phyloP scores from a whole-genome alignment of 1,139 yeast genomes.

The Spathaspora sp. region DNA sequence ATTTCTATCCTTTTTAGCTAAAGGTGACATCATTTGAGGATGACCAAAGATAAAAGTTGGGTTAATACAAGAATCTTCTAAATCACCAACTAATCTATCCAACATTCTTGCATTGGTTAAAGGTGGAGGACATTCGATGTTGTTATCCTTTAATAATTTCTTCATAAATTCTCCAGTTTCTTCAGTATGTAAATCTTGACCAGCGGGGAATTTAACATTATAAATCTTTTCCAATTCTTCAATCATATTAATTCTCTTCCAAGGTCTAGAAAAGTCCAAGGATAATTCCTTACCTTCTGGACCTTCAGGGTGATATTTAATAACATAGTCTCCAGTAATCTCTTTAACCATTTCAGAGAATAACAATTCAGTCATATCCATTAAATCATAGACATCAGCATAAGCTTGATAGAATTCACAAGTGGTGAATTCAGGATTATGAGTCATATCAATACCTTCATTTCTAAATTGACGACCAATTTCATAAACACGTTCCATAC shows the following conservation, averaged over 20 bases:
- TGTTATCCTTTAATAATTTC: constrained; percentile 72
- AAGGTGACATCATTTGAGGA: constrained; percentile 99
- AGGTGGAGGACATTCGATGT: constrained; percentile 93
- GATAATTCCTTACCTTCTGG: constrained; percentile 77
- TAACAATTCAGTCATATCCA: constrained; percentile 94
- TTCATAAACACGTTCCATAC: constrained; percentile 97
- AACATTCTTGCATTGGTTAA: constrained; percentile 98
- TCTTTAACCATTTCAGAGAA: constrained; percentile 97
- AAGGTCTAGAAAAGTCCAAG: constrained; percentile 90
- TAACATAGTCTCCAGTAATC: constrained; percentile 83
- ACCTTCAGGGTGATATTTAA: constrained; percentile 88
- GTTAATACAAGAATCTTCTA: constrained; percentile 89
- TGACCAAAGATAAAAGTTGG: constrained; percentile 98
- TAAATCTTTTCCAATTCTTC: constrained; percentile 88
- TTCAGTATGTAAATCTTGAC: constrained; percentile 89
- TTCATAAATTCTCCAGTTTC: constrained; percentile 92
- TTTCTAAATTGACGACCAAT: constrained; percentile 99
- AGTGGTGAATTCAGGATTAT: constrained; percentile 97
- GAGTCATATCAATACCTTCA: constrained; percentile 97
- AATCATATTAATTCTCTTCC: constrained; percentile 98
- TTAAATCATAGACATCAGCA: constrained; percentile 89
- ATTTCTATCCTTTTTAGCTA: constrained; percentile 93
- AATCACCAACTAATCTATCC: constrained; percentile 95
- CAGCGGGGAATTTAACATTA: constrained; percentile 90
- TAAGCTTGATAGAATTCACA: constrained; percentile 96